Conservation (phyloP, 2,329 filamentous ascomycete genomes). For the Colletotrichum spinosum region DNA sequence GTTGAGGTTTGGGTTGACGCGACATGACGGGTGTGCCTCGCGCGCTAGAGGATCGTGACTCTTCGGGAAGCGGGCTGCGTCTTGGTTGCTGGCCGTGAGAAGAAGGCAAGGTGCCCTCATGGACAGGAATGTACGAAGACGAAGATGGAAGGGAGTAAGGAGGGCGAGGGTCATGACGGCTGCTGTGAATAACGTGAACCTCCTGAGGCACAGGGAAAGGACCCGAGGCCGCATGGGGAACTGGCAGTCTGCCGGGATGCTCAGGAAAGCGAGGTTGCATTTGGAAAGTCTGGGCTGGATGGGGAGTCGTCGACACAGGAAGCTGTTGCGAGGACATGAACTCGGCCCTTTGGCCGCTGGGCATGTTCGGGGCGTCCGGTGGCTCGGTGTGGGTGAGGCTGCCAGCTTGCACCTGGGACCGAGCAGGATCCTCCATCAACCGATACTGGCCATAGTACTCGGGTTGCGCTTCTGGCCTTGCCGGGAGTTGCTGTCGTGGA, state of each 20-base stretch:
- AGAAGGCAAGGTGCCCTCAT: conserved; percentile 27
- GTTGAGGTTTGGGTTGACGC: conserved; percentile 25
- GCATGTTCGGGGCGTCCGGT: conserved; percentile 18
- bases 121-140: conserved; percentile 25
- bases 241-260: conserved; percentile 17
- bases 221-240: neutral
- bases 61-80: conserved; percentile 32
- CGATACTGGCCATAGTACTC: conserved; percentile 33
- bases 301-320: conserved; percentile 5
- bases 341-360: conserved; percentile 7
- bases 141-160: conserved; percentile 18
- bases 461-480: conserved; percentile 14
- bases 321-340: conserved; percentile 21
- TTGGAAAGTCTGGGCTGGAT: conserved; percentile 20
- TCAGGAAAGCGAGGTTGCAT: conserved; percentile 29
- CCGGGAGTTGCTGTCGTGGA: conserved; percentile 16
- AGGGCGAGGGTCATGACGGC: conserved; percentile 22
- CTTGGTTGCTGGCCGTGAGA: conserved; percentile 19
- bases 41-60: conserved; percentile 24
- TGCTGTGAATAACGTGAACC: conserved; percentile 32
- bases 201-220: conserved; percentile 24
- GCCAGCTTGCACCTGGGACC: conserved; percentile 9
- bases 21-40: conserved; percentile 30
- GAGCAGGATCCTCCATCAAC: conserved; percentile 19
- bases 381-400: conserved; percentile 3